Conservation (phyloP, 371 early-diverging fungal species). For the Mucor racemosus region DNA sequence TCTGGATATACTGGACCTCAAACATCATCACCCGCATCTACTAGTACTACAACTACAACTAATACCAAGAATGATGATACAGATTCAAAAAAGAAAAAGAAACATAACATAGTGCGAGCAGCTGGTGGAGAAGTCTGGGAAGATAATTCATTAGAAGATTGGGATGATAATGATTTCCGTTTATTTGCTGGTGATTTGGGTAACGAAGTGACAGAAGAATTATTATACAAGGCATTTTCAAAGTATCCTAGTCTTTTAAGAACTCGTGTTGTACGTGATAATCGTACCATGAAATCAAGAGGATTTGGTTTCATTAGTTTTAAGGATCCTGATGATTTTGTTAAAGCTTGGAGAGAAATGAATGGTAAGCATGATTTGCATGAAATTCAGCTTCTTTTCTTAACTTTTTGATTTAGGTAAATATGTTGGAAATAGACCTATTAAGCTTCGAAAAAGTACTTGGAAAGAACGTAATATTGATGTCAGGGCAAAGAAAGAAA, state of each 20-base stretch:
- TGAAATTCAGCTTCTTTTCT: background rate
- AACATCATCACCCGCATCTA: slow-evolving; percentile 6
- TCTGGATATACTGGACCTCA: slow-evolving; percentile 29
- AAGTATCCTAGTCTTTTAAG: slow-evolving; percentile 80
- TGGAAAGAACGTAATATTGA: slow-evolving; percentile 94
- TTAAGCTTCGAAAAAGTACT: slow-evolving; percentile 90
- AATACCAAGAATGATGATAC: background rate
- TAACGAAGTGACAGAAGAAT: slow-evolving; percentile 85
- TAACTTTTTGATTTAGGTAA: slow-evolving; percentile 73
- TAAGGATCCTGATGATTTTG: slow-evolving; percentile 82
- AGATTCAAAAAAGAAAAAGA: slow-evolving; percentile 45
- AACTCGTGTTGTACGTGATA: slow-evolving; percentile 82
- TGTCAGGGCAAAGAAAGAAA: slow-evolving; percentile 52
- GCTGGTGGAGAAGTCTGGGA: slow-evolving; percentile 97
- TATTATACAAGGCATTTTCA: slow-evolving; percentile 75
- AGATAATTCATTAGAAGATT: slow-evolving; percentile 87
- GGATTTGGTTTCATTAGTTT: slow-evolving; percentile 89
- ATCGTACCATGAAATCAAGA: slow-evolving; percentile 76
- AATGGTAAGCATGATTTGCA: slow-evolving; percentile 64
- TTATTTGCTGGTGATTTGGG: slow-evolving; percentile 90
- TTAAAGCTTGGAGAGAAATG: slow-evolving; percentile 88
- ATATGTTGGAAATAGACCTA: slow-evolving; percentile 94
- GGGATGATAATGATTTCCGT: slow-evolving; percentile 90
- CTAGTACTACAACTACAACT: background rate
- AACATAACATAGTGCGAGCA: slow-evolving; percentile 68